A percentile compares a stretch with the other conserved stretches of the same genome.
Conservation (phyloP, 2,329 filamentous ascomycete species). For the Teratosphaeria gauchensis region DNA sequence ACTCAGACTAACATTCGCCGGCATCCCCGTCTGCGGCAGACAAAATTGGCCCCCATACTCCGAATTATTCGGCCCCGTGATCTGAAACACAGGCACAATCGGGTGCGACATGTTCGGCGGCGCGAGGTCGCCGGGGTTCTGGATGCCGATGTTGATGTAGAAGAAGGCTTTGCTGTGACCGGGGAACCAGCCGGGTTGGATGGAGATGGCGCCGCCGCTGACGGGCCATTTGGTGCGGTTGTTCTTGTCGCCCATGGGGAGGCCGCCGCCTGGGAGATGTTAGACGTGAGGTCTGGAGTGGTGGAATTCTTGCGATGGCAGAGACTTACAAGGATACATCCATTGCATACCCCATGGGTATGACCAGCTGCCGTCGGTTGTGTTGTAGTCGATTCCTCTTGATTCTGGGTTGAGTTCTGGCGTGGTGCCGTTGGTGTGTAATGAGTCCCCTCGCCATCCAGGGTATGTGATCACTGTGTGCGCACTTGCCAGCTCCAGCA, state of each 20-base stretch:
- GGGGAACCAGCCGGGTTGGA: conserved; percentile 94
- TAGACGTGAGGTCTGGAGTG: not conserved
- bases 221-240: conserved; percentile 93
- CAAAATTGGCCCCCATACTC: conserved; percentile 79
- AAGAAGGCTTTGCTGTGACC: conserved; percentile 75
- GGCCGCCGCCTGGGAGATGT: conserved; percentile 62
- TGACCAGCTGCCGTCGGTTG: conserved; percentile 33
- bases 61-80: conserved; percentile 69
- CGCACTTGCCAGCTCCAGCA: conserved; percentile 33
- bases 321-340: conserved; percentile 77
- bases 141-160: conserved; percentile 86
- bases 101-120: conserved; percentile 80
- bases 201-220: conserved; percentile 71
- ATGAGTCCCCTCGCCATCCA: conserved; percentile 77
- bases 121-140: conserved; percentile 31
- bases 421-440: conserved; percentile 59
- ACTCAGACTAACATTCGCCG: conserved; percentile 55
- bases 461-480: conserved; percentile 82
- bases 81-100: conserved; percentile 72
- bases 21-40: conserved; percentile 78
- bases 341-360: conserved; percentile 91
- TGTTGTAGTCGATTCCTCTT: conserved; percentile 36
- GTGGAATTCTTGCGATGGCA: conserved; percentile 4
- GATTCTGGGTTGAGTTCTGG: conserved; percentile 28
- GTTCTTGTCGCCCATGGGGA: conserved; percentile 49